phyloP scores from a whole-genome alignment of 768 basidiomycete genomes.

The Psilocybe cyanescens region DNA sequence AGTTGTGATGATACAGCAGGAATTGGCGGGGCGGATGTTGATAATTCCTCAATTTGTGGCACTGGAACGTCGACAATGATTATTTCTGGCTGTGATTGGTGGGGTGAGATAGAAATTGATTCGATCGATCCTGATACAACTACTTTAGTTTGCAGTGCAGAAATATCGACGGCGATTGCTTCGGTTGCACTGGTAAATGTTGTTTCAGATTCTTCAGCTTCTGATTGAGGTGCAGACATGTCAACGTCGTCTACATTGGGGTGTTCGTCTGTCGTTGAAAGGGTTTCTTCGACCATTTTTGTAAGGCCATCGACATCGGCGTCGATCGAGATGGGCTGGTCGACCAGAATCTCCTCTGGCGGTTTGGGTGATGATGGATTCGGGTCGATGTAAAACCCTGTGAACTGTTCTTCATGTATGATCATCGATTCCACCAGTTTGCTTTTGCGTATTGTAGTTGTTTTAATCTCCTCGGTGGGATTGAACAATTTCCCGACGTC shows the following conservation, averaged over 20 bases:
- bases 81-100: background rate
- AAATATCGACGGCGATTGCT: background rate
- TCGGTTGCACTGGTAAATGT: background rate
- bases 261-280: constrained; percentile 17
- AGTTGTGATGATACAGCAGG: background rate
- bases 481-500: constrained; percentile 58
- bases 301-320: constrained; percentile 20
- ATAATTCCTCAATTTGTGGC: background rate
- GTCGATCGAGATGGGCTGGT: background rate
- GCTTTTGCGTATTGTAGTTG: constrained; percentile 20
- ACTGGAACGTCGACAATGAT: background rate
- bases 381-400: constrained; percentile 18
- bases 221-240: constrained; percentile 8
- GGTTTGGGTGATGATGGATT: constrained; percentile 6
- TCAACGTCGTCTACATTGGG: background rate
- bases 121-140: background rate
- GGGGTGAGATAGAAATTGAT: background rate
- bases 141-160: background rate
- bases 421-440: constrained; percentile 13
- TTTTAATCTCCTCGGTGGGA: constrained; percentile 15
- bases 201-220: background rate
- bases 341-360: background rate
- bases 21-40: background rate
- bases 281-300: constrained; percentile 24
- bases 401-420: constrained; percentile 19